Conservation (phyloP, 2,329 filamentous ascomycete genomes). For the Pseudogymnoascus sp. region DNA sequence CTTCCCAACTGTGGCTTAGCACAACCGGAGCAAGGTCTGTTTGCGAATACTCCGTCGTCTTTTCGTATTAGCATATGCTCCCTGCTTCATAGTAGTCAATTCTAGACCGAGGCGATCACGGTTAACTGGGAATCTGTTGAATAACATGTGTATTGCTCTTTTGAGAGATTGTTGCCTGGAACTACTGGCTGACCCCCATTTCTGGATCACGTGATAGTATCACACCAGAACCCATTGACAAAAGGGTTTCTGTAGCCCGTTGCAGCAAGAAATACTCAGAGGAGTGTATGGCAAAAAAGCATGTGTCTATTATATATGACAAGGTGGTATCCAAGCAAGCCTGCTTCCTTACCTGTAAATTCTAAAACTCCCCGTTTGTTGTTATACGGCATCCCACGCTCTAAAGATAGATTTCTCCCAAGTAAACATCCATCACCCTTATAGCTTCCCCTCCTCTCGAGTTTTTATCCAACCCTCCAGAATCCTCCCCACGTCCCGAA, state of each 20-base stretch:
- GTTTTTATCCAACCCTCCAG: slow-evolving; percentile 17
- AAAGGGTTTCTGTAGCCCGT: background rate
- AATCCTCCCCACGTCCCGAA: slow-evolving; percentile 19
- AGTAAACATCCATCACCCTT: background rate
- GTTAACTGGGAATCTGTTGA: background rate
- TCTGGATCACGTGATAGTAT: background rate
- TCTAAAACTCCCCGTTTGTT: background rate
- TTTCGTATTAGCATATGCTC: background rate
- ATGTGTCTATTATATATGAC: background rate
- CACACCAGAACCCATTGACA: background rate
- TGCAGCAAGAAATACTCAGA: background rate
- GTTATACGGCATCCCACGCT: background rate
- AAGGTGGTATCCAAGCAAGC: background rate
- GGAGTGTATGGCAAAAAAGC: background rate
- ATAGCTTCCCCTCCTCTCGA: background rate
- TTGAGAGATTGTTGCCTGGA: background rate
- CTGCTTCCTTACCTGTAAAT: background rate
- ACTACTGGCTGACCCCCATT: background rate
- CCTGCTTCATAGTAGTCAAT: background rate
- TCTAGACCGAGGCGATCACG: background rate
- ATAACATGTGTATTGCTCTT: background rate
- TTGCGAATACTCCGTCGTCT: background rate
- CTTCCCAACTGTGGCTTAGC: background rate
- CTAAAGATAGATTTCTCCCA: background rate
- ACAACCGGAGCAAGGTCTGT: background rate